These are phyloP conservation scores for Trametes cinnabarina DNA, from an alignment of 768 basidiomycete genomes.

Conservation along the genomic window DNA sequence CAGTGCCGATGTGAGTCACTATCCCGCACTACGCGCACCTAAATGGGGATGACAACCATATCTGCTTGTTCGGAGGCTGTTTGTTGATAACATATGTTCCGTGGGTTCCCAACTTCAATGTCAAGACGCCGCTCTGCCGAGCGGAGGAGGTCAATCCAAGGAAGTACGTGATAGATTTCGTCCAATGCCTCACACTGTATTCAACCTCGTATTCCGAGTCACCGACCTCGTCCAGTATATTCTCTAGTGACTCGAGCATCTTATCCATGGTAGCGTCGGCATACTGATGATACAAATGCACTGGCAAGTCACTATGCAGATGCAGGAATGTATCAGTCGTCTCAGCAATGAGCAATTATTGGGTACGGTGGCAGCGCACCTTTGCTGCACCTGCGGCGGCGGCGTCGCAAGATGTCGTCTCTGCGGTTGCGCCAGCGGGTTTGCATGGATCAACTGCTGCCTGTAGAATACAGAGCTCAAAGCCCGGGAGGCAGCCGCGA, in stretches of 20 bases:
- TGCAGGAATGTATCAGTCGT: conserved; percentile 4
- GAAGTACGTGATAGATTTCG: not conserved
- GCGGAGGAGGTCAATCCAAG: not conserved
- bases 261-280: conserved; percentile 78
- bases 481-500: not conserved
- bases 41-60: conserved; percentile 89
- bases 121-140: conserved; percentile 86
- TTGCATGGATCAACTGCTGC: not conserved
- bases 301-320: conserved; percentile 47
- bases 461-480: not conserved
- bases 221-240: conserved; percentile 57
- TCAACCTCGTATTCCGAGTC: conserved; percentile 75
- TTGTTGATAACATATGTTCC: conserved; percentile 97
- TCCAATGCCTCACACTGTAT: conserved; percentile 67
- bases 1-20: not conserved
- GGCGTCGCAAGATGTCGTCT: conserved; percentile 43
- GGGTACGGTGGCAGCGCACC: conserved; percentile 36
- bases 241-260: conserved; percentile 73
- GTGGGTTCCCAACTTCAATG: conserved; percentile 66
- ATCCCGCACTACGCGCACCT: conserved; percentile 48
- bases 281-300: conserved; percentile 64
- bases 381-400: conserved; percentile 54
- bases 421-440: no score
- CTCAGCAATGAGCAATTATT: not conserved
- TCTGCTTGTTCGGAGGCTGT: conserved; percentile 96